These are phyloP conservation scores for Bruguiera gymnorhiza DNA, from an alignment of 345 rosid species.

Conservation along the genomic window DNA sequence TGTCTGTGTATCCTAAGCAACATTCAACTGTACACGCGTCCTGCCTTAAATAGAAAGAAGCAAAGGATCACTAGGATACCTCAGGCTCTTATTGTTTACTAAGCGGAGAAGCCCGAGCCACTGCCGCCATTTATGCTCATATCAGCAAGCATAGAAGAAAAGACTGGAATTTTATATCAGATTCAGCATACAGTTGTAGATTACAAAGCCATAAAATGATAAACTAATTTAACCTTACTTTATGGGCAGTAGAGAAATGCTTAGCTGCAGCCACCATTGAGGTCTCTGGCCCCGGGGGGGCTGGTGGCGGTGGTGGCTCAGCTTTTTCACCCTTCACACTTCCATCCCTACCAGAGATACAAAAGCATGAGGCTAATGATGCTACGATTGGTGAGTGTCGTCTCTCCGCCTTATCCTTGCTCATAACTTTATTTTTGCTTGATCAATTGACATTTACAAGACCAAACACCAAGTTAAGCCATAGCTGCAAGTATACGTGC, in stretches of 20 bases:
- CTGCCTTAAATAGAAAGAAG: no score
- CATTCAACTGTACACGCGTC: no score
- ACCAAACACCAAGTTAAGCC: no score
- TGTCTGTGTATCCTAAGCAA: no score
- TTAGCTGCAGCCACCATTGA: slow-evolving; percentile 16
- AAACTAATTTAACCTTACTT: slow-evolving; percentile 8
- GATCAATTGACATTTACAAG: background rate
- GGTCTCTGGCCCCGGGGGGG: background rate
- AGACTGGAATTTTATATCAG: no score
- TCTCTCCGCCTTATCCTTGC: background rate
- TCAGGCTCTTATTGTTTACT: no score
- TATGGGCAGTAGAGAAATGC: slow-evolving; percentile 18
- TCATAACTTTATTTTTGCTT: background rate
- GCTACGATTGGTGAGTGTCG: background rate
- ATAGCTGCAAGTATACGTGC: no score
- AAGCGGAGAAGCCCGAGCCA: no score
- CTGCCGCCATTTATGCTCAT: no score
- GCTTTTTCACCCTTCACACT: background rate
- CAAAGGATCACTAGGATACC: no score
- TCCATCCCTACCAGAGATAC: background rate
- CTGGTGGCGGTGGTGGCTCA: background rate
- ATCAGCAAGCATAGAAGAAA: no score
- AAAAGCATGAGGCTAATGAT: slow-evolving; percentile 1
- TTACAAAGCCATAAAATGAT: background rate
- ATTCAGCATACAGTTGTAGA: no score